These are phyloP conservation scores for Parietaria judaica DNA, from an alignment of 306 rosid genomes.

Conservation along the genomic window DNA sequence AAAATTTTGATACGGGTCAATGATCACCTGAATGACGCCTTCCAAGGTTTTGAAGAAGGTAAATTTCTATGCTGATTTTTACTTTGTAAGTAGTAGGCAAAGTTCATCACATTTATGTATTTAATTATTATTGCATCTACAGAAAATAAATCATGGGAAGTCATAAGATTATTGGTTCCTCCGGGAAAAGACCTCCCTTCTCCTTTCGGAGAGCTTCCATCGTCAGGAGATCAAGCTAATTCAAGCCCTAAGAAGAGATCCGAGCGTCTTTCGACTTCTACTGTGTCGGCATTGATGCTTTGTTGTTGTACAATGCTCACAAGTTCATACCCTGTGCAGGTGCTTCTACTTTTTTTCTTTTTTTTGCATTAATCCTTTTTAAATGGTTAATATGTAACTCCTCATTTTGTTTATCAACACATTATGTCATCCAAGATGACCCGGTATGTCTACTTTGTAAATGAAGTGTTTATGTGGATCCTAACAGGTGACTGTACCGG, in stretches of 20 bases:
- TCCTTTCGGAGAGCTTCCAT: conserved; percentile 45
- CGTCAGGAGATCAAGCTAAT: conserved; percentile 28
- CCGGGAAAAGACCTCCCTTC: conserved; percentile 59
- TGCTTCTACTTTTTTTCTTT: conserved; percentile 12
- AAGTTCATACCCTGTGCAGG: conserved; percentile 71
- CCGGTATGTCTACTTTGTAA: conserved; percentile 2
- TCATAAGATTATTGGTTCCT: conserved; percentile 40
- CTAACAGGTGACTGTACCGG: conserved; percentile 61
- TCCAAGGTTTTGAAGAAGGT: conserved; percentile 92
- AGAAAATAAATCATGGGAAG: conserved; percentile 39
- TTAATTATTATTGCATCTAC: conserved; percentile 8
- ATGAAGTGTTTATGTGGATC: conserved; percentile 6
- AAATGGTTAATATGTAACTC: neutral
- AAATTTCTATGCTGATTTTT: conserved; percentile 15
- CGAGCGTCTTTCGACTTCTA: conserved; percentile 32
- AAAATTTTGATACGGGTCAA: conserved; percentile 54
- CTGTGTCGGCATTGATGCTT: conserved; percentile 49
- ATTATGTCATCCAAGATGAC: neutral
- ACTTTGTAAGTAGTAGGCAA: conserved; percentile 7
- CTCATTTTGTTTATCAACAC: neutral
- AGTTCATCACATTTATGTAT: neutral
- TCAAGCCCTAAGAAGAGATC: conserved; percentile 34
- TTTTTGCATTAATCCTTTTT: neutral
- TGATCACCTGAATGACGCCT: conserved; percentile 49
- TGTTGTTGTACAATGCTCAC: conserved; percentile 70